Conservation (phyloP, 2,329 filamentous ascomycete genomes). For the Ophiostoma tasmaniense region DNA sequence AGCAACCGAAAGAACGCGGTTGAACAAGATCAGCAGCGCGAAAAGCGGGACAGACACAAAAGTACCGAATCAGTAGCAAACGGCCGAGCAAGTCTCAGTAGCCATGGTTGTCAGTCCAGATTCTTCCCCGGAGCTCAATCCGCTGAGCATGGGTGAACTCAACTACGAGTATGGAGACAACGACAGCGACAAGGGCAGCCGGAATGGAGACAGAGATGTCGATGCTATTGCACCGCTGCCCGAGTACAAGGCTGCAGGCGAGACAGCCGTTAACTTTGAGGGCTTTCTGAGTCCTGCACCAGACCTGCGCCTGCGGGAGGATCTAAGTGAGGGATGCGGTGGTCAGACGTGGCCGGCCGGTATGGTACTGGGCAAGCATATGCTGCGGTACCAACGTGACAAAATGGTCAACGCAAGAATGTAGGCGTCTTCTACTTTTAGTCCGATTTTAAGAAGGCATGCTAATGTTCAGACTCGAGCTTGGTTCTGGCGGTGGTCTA, state of each 20-base stretch:
- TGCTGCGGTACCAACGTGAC: conserved; percentile 65
- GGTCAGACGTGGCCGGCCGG: conserved; percentile 93
- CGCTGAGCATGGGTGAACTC: conserved; percentile 34
- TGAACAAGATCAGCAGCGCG: not conserved
- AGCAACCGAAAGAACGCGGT: not conserved
- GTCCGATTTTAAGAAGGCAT: not conserved
- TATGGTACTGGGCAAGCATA: conserved; percentile 76
- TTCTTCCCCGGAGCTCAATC: conserved; percentile 42
- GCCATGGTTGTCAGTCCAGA: conserved; percentile 17
- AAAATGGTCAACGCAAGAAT: conserved; percentile 60
- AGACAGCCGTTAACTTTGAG: conserved; percentile 55
- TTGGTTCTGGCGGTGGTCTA: conserved; percentile 85
- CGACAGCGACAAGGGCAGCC: conserved; percentile 20
- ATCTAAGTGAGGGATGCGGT: conserved; percentile 79
- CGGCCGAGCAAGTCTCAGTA: not conserved
- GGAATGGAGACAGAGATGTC: conserved; percentile 6
- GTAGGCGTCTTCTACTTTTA: conserved; percentile 39
- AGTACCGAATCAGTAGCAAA: not conserved
- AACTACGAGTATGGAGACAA: conserved; percentile 21
- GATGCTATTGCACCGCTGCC: conserved; percentile 53
- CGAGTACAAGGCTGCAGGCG: conserved; percentile 46
- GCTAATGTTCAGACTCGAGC: conserved; percentile 57
- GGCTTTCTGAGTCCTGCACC: conserved; percentile 52
- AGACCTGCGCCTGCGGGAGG: conserved; percentile 71
- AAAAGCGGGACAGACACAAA: not conserved